Conservation (phyloP, 1,284 basidiomycete genomes). For the Heliocybe sulcata region DNA sequence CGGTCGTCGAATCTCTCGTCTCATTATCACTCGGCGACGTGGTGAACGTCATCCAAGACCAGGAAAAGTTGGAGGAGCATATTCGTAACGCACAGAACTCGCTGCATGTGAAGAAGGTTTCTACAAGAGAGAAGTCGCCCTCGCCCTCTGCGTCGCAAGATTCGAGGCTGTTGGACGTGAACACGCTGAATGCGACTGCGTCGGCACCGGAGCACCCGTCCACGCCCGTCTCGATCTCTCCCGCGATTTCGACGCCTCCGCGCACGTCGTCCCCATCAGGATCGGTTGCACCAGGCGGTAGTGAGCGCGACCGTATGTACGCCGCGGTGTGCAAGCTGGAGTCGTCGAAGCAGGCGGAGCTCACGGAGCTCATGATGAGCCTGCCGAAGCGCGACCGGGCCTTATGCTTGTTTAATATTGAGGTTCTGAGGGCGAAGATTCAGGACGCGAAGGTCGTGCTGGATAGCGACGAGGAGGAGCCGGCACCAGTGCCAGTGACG, state of each 20-base stretch:
- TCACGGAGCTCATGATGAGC: slow-evolving; percentile 76
- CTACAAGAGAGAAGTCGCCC: slow-evolving; percentile 34
- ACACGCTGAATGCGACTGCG: slow-evolving; percentile 59
- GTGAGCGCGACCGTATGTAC: slow-evolving; percentile 72
- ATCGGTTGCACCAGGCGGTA: slow-evolving; percentile 52
- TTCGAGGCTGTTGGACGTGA: slow-evolving; percentile 54
- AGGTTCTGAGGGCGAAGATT: slow-evolving; percentile 73
- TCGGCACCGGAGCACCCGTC: slow-evolving; percentile 79
- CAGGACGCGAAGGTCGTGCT: slow-evolving; percentile 77
- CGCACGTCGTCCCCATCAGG: slow-evolving; percentile 76
- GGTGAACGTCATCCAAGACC: slow-evolving; percentile 67
- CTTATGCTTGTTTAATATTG: slow-evolving; percentile 83
- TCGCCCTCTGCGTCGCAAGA: slow-evolving; percentile 52
- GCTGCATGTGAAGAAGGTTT: slow-evolving; percentile 30
- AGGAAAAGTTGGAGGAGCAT: slow-evolving; percentile 54
- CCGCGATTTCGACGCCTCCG: slow-evolving; percentile 67
- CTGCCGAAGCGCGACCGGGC: slow-evolving; percentile 85
- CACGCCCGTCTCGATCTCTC: slow-evolving; percentile 70
- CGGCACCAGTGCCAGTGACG: slow-evolving; percentile 43
- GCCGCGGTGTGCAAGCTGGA: slow-evolving; percentile 61
- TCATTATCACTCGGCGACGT: slow-evolving; percentile 67
- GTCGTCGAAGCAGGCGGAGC: slow-evolving; percentile 43
- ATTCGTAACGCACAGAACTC: slow-evolving; percentile 40
- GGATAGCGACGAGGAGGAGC: slow-evolving; percentile 54
- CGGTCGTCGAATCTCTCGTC: slow-evolving; percentile 64